These are phyloP conservation scores for Cucurbita pepo DNA, from an alignment of 306 rosid genomes.

Conservation along the genomic window DNA sequence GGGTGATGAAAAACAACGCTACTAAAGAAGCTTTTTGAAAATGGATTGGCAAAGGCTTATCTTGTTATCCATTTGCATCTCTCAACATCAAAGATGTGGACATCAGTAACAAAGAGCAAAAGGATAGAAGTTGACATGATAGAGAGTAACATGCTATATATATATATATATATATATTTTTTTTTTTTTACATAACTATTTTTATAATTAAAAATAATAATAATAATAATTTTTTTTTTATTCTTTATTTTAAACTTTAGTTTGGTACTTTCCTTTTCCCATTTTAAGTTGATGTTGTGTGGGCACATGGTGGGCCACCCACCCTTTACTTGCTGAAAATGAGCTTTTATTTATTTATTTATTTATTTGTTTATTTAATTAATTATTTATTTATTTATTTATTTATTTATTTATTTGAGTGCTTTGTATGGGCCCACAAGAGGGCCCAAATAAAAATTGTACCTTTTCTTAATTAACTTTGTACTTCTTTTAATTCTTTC, in stretches of 20 bases:
- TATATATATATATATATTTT: no score
- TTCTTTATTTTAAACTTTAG: background rate
- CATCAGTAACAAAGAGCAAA: constrained; percentile 19
- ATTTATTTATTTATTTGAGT: background rate
- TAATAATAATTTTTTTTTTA: no score
- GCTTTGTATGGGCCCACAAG: constrained; percentile 44
- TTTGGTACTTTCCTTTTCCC: constrained; percentile 14
- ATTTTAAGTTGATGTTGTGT: constrained; percentile 29
- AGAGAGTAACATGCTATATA: background rate
- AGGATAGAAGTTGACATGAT: constrained; percentile 28
- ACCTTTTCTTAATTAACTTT: constrained; percentile 5
- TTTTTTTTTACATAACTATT: background rate
- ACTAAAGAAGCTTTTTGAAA: constrained; percentile 13
- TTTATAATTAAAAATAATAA: no score
- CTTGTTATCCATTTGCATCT: constrained; percentile 36
- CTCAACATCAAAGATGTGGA: constrained; percentile 31
- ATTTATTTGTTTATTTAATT: background rate
- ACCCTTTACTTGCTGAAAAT: constrained; percentile 28
- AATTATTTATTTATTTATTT: background rate
- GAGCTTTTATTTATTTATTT: constrained; percentile 15
- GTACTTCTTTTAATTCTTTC: background rate
- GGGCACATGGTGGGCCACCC: constrained; percentile 45
- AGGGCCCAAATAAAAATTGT: constrained; percentile 17
- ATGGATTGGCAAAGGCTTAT: constrained; percentile 32
- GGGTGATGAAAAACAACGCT: constrained; percentile 20